Percentiles rank a stretch among this genome's conserved stretches.
phyloP scores from a whole-genome alignment of 805 yeast species.

The Wickerhamiella dianesei region DNA sequence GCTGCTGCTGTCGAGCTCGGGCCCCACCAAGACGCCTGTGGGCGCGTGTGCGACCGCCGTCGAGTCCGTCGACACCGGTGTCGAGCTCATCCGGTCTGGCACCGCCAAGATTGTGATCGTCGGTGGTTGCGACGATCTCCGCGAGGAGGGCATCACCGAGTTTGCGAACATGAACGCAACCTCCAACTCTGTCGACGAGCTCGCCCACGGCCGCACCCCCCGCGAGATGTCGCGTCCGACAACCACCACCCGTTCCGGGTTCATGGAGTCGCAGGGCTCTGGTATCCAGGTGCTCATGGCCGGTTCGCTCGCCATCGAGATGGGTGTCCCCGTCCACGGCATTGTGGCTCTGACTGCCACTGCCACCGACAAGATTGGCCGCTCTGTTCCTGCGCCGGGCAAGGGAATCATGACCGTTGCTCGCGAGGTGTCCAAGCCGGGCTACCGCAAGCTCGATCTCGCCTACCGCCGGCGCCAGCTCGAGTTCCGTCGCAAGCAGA shows the following conservation, averaged over 20 bases:
- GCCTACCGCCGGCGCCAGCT: constrained; percentile 90
- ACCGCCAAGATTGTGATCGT: constrained; percentile 93
- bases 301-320: constrained; percentile 82
- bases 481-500: constrained; percentile 59
- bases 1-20: constrained; percentile 91
- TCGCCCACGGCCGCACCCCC: constrained; percentile 94
- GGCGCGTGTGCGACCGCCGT: constrained; percentile 99
- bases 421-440: constrained; percentile 73
- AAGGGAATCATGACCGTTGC: constrained; percentile 98
- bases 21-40: constrained; percentile 98
- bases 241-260: constrained; percentile 90
- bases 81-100: constrained; percentile 83
- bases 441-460: constrained; percentile 48
- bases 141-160: constrained; percentile 96
- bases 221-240: constrained; percentile 98
- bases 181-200: constrained; percentile 74
- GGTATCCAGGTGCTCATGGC: constrained; percentile 96
- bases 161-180: constrained; percentile 99
- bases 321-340: constrained; percentile 99
- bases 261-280: constrained; percentile 99
- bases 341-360: constrained; percentile 88
- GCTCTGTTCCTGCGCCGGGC: constrained; percentile 99
- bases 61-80: constrained; percentile 93
- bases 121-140: constrained; percentile 99
- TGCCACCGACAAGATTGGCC: constrained; percentile 96